Conservation (phyloP, 345 rosid genomes). For the Barbarea vulgaris region DNA sequence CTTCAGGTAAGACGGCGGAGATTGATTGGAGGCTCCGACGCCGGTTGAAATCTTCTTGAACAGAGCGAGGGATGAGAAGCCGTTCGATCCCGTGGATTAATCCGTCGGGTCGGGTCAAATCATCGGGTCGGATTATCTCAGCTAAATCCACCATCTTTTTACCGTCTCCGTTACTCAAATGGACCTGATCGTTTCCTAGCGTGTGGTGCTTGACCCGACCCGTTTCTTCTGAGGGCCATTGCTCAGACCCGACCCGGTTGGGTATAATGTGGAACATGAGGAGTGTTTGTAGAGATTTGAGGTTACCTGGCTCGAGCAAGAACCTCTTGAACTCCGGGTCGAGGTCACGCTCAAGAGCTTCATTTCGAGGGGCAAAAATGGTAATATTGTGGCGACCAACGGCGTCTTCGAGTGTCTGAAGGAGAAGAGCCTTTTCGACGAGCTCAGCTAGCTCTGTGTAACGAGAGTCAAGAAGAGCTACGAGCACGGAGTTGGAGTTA, state of each 20-base stretch:
- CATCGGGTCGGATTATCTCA: constrained; percentile 46
- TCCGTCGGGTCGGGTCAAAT: constrained; percentile 67
- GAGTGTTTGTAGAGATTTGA: constrained; percentile 65
- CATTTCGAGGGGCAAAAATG: constrained; percentile 74
- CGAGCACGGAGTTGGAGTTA: constrained; percentile 78
- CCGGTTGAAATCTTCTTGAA: constrained; percentile 67
- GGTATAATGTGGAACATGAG: constrained; percentile 68
- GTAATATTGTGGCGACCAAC: constrained; percentile 66
- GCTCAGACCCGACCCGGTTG: constrained; percentile 42
- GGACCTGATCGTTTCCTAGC: constrained; percentile 43
- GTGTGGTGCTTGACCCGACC: constrained; percentile 44
- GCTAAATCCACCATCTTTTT: constrained; percentile 47
- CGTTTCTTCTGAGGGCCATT: constrained; percentile 41
- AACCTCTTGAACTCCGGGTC: constrained; percentile 80
- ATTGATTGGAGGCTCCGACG: constrained; percentile 62
- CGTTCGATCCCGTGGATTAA: constrained; percentile 75
- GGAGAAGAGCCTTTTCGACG: constrained; percentile 70
- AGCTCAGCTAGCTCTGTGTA: constrained; percentile 77
- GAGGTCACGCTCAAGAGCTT: constrained; percentile 69
- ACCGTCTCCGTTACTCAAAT: constrained; percentile 42
- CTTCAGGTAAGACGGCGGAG: constrained; percentile 67
- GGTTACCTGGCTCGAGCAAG: constrained; percentile 75
- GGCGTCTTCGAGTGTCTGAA: constrained; percentile 63
- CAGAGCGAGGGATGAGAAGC: constrained; percentile 68
- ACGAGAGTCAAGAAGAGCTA: constrained; percentile 81